Base-by-base conservation (phyloP, 768 basidiomycete species). In the Aureoboletus auriporus region DNA sequence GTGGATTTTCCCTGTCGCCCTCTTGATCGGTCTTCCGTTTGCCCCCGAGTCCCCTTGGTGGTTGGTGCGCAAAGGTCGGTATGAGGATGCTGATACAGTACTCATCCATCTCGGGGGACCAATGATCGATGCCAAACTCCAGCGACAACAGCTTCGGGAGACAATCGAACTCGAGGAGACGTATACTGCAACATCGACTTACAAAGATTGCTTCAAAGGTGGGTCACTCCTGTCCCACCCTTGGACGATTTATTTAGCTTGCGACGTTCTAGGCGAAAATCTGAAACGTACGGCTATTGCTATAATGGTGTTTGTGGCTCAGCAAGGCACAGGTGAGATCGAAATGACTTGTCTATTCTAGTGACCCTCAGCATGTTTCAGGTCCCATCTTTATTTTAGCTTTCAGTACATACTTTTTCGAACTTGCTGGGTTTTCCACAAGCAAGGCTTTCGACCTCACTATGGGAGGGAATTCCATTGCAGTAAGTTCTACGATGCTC, bases 331-430 rank as follows among this genome's bases (percentile, higher is more conserved):
- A 45, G 63, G 64, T 63, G 30, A 47, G 46, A 13, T 42, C 8
- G 10, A 0, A 5, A 14, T 7, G 5, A 2, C 5, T 2, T 3
- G 3, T 34, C 23, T 30, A 13, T 23, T 8, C 17, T 1, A n/a
- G 10, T 38, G 36, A 33, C 41, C 3, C 14, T 10, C 8, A 37
- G 10, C 1, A 12, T 35, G 17, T 41, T 35, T 37, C 17, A 64
- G 63, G 63, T 29, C 56, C 60, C 2, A 52, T 58, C 31, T 65
- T 64, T 44, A 53, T 64, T 6, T 45, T 64, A 42, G 58, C 58
- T n/a, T 65, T 42, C 42, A 61, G 63, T 12, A 60, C 59, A 42
- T 70, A 69, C 58, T 69, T 69, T 51, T 69, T 69, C 33, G 65
- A 69, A 48, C 69, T 70, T 31, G 60, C 68, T 12, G 64, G 68